These are phyloP conservation scores for Candida broadrunensis DNA, from an alignment of 805 yeast species.

Conservation along the genomic window DNA sequence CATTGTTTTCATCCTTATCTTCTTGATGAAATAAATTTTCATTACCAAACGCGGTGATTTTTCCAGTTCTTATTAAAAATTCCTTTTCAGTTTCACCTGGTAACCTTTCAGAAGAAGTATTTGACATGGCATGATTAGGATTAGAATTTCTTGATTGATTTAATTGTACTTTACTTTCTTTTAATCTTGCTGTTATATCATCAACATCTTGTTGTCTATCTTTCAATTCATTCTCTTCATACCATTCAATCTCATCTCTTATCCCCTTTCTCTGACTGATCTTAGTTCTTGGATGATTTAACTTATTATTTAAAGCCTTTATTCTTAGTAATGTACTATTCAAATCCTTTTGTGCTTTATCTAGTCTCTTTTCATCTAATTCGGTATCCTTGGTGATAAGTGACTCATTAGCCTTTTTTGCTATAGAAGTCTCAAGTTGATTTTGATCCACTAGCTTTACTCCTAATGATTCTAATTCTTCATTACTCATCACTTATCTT, in stretches of 20 bases:
- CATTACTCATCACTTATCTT: neutral
- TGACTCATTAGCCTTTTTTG: constrained; percentile 62
- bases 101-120: constrained; percentile 31
- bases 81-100: constrained; percentile 81
- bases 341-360: constrained; percentile 54
- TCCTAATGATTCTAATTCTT: constrained; percentile 19
- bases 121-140: constrained; percentile 7
- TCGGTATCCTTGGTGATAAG: constrained; percentile 64
- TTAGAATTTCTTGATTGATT: constrained; percentile 11
- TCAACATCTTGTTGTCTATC: constrained; percentile 57
- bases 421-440: constrained; percentile 71
- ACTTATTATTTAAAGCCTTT: constrained; percentile 43
- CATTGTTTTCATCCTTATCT: constrained; percentile 23
- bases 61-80: constrained; percentile 81
- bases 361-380: constrained; percentile 71
- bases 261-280: constrained; percentile 61
- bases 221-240: constrained; percentile 49
- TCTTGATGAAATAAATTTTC: constrained; percentile 53
- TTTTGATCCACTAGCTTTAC: constrained; percentile 73
- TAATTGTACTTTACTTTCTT: constrained; percentile 37
- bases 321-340: constrained; percentile 43
- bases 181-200: constrained; percentile 46
- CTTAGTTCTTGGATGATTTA: constrained; percentile 52
- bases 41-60: constrained; percentile 89
- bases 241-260: constrained; percentile 49